These are phyloP conservation scores for Erigeron canadensis DNA, from an alignment of 129 eudicot genomes.

Conservation along the genomic window DNA sequence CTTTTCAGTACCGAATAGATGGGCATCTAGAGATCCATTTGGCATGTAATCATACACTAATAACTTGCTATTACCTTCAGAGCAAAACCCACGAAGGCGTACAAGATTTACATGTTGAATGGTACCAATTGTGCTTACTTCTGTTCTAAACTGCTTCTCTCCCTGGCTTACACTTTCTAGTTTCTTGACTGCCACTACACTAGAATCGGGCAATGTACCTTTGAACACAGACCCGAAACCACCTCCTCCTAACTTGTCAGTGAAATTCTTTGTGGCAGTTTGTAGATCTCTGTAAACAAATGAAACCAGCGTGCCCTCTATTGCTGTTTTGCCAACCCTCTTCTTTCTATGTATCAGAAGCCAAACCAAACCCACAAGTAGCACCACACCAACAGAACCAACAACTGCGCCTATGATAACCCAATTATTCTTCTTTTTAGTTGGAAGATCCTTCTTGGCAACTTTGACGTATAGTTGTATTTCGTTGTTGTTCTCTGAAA, in stretches of 20 bases:
- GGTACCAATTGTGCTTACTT: constrained; percentile 68
- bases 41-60: constrained; percentile 65
- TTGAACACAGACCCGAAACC: constrained; percentile 65
- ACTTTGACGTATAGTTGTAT: constrained; percentile 37
- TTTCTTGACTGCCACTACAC: constrained; percentile 58
- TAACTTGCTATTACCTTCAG: constrained; percentile 43
- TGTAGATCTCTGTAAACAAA: constrained; percentile 55
- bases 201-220: constrained; percentile 50
- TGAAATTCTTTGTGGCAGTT: constrained; percentile 48
- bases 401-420: constrained; percentile 36
- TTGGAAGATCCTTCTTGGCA: constrained; percentile 43
- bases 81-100: constrained; percentile 65
- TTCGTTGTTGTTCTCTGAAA: constrained; percentile 32
- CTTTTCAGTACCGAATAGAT: constrained; percentile 40
- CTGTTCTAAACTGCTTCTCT: constrained; percentile 69
- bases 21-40: constrained; percentile 56
- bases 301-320: constrained; percentile 49
- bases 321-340: constrained; percentile 18
- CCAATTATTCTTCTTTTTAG: constrained; percentile 15
- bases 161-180: constrained; percentile 63
- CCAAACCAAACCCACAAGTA: constrained; percentile 30
- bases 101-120: constrained; percentile 74
- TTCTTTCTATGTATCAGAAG: constrained; percentile 24
- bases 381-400: constrained; percentile 31
- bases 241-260: constrained; percentile 55